Conservation (phyloP, 1,284 basidiomycete species). For the Leccinum proximum region DNA sequence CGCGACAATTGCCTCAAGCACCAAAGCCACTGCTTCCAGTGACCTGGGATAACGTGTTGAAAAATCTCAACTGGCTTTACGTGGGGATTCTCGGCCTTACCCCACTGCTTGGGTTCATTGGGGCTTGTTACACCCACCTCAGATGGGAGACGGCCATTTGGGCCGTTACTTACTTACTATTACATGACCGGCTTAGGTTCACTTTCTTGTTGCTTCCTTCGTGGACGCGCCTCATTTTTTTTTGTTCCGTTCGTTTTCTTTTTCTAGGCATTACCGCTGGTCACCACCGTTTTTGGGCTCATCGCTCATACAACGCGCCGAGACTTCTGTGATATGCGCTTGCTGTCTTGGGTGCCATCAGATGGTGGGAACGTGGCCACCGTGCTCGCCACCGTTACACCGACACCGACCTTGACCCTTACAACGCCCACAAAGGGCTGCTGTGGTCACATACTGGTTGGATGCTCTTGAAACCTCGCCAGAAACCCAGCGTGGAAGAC, state of each 20-base stretch:
- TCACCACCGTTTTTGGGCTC: constrained; percentile 93
- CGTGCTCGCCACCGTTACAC: constrained; percentile 36
- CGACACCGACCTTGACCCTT: constrained; percentile 94
- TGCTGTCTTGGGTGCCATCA: constrained; percentile 64
- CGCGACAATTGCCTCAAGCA: constrained; percentile 48
- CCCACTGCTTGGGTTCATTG: constrained; percentile 70
- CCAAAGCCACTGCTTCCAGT: constrained; percentile 74
- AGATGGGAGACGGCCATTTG: constrained; percentile 70
- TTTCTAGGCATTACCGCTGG: constrained; percentile 66
- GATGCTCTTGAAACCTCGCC: constrained; percentile 91
- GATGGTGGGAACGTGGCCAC: background rate
- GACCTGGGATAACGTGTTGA: constrained; percentile 60
- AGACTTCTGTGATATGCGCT: constrained; percentile 77
- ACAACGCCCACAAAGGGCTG: constrained; percentile 86
- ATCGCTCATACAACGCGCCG: constrained; percentile 89
- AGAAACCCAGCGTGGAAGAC: constrained; percentile 87
- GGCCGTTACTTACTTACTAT: constrained; percentile 64
- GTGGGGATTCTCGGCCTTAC: constrained; percentile 66
- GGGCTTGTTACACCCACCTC: constrained; percentile 57
- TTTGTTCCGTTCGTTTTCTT: background rate
- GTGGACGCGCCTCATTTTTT: background rate
- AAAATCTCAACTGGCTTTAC: constrained; percentile 75
- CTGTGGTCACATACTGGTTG: constrained; percentile 86
- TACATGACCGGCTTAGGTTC: constrained; percentile 80
- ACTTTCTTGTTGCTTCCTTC: constrained; percentile 19